phyloP scores from a whole-genome alignment of 1,139 yeast genomes.

The Taphrina communis region DNA sequence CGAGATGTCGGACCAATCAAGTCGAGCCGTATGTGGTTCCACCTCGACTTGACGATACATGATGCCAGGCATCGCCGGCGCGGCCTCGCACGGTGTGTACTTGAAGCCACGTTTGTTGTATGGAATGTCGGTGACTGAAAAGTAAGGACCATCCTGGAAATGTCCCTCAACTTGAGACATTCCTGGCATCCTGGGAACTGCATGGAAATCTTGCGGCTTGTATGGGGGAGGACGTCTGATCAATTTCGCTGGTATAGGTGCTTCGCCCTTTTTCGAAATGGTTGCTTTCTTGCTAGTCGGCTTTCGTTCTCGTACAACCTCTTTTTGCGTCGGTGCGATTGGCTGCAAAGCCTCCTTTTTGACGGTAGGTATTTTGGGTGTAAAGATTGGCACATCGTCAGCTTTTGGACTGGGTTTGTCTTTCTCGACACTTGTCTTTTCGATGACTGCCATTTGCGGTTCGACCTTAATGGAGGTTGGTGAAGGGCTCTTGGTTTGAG shows the following conservation, averaged over 20 bases:
- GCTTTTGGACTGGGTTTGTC: constrained; percentile 2
- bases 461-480: constrained; percentile 20
- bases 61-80: constrained; percentile 63
- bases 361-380: constrained; percentile 26
- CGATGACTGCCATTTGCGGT: constrained; percentile 3
- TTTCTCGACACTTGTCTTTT: neutral
- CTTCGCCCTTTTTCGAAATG: constrained; percentile 11
- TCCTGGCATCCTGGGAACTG: constrained; percentile 48
- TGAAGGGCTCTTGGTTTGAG: neutral
- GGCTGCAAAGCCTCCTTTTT: constrained; percentile 7
- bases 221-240: constrained; percentile 48
- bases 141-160: constrained; percentile 50
- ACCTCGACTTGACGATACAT: constrained; percentile 77
- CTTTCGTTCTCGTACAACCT: constrained; percentile 30
- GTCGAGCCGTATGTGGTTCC: constrained; percentile 67
- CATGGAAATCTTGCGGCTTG: constrained; percentile 47
- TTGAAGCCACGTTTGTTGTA: constrained; percentile 80
- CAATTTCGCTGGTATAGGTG: constrained; percentile 13
- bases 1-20: constrained; percentile 76
- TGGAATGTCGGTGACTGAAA: constrained; percentile 74
- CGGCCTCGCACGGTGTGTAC: constrained; percentile 79
- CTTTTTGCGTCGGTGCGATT: neutral
- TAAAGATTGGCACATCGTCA: constrained; percentile 21
- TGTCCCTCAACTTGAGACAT: constrained; percentile 42
- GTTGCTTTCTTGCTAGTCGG: constrained; percentile 33